Conservation (phyloP, 2,329 filamentous ascomycete genomes). For the Lasiodiplodia gonubiensis region DNA sequence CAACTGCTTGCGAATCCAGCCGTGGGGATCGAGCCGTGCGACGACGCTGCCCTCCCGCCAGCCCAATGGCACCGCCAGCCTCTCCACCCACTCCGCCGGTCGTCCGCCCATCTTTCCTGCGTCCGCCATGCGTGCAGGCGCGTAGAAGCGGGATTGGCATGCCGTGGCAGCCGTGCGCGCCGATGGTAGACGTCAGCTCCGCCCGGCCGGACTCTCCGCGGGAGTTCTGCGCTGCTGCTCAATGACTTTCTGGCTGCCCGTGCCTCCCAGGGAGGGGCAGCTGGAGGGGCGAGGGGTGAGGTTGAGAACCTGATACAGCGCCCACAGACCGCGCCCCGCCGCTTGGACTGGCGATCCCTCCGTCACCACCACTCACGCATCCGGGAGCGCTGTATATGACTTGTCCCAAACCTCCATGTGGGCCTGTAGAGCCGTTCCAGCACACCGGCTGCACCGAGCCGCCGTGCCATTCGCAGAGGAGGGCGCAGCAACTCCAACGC, state of each 20-base stretch:
- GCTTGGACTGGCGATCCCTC: constrained; percentile 26
- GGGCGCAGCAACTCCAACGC: constrained; percentile 17
- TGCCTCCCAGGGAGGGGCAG: constrained; percentile 22
- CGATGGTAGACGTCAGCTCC: constrained; percentile 8
- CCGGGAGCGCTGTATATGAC: constrained; percentile 25
- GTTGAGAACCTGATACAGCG: constrained; percentile 27
- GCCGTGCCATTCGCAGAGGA: constrained; percentile 21
- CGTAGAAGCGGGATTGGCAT: constrained; percentile 15
- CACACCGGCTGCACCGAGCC: constrained; percentile 24
- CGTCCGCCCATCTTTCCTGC: constrained; percentile 9
- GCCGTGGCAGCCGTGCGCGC: constrained; percentile 19
- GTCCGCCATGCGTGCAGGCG: constrained; percentile 9
- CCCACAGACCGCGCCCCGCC: constrained; percentile 24
- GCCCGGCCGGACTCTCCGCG: constrained; percentile 10
- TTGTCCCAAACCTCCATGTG: constrained; percentile 24
- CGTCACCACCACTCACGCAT: constrained; percentile 28
- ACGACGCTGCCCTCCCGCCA: constrained; percentile 10
- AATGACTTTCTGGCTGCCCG: constrained; percentile 27
- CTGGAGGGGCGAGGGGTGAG: constrained; percentile 20
- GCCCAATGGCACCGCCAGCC: constrained; percentile 21
- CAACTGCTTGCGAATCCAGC: constrained; percentile 15
- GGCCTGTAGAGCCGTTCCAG: constrained; percentile 24
- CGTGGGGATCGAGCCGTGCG: constrained; percentile 12
- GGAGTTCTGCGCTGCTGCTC: constrained; percentile 5
- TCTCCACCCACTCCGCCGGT: constrained; percentile 16